Conservation (phyloP, 495 filamentous ascomycete species). For the Aspergillus conjunctus region DNA sequence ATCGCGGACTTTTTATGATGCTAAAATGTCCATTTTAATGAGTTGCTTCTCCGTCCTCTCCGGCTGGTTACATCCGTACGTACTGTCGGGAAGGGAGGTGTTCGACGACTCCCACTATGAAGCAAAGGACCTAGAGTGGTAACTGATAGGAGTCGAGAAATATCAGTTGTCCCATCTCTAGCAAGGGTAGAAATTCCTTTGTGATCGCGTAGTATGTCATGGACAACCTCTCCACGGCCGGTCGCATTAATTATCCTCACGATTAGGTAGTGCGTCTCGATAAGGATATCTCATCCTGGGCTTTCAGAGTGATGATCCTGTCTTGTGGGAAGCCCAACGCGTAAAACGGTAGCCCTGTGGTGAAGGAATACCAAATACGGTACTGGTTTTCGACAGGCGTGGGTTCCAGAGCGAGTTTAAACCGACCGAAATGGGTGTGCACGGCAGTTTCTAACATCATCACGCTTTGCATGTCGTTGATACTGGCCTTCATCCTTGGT, state of each 20-base stretch:
- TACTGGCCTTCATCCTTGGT: conserved; percentile 2
- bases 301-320: background rate
- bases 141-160: background rate
- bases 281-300: conserved; percentile 1
- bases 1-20: too few relatives aligned
- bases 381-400: background rate
- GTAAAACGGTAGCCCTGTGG: background rate
- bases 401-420: background rate
- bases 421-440: background rate
- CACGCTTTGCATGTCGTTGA: background rate
- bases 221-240: background rate
- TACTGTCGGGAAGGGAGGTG: too few relatives aligned
- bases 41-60: too few relatives aligned
- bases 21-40: too few relatives aligned
- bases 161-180: background rate
- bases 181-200: background rate
- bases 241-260: background rate
- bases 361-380: background rate
- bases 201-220: background rate
- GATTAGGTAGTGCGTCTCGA: background rate
- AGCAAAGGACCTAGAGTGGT: background rate
- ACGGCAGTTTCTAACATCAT: background rate
- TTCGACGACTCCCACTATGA: background rate
- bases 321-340: background rate
- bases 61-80: too few relatives aligned